These are phyloP conservation scores for Dicorynia guianensis DNA, from an alignment of 306 rosid genomes.

Conservation along the genomic window DNA sequence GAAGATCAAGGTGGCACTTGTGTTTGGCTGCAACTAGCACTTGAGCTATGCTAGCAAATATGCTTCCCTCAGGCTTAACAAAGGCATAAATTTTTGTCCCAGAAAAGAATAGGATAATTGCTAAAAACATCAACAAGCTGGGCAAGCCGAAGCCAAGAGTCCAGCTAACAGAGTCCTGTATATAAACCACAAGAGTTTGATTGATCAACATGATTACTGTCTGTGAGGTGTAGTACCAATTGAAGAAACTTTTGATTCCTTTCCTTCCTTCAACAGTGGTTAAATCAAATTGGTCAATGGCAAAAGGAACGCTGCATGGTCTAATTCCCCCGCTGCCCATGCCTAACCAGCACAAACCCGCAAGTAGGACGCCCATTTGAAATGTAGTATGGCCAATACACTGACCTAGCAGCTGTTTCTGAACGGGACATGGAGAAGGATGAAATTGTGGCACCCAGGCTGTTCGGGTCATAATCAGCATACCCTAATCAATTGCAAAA, in stretches of 20 bases:
- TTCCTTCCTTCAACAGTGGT: slow-evolving; percentile 59
- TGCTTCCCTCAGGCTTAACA: slow-evolving; percentile 58
- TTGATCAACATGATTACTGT: slow-evolving; percentile 47
- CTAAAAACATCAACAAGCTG: slow-evolving; percentile 44
- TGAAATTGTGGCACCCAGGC: slow-evolving; percentile 63
- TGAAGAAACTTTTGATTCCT: slow-evolving; percentile 56
- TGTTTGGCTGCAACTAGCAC: slow-evolving; percentile 60
- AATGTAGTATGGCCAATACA: slow-evolving; percentile 44
- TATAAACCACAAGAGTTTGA: slow-evolving; percentile 56
- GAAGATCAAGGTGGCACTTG: slow-evolving; percentile 53
- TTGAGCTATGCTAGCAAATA: slow-evolving; percentile 49
- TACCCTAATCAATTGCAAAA: slow-evolving; percentile 50
- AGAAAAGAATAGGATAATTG: slow-evolving; percentile 53
- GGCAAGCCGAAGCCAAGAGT: slow-evolving; percentile 67
- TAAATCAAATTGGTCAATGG: slow-evolving; percentile 52
- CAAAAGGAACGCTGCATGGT: slow-evolving; percentile 49
- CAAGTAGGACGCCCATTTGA: slow-evolving; percentile 48
- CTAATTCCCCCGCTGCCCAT: slow-evolving; percentile 48
- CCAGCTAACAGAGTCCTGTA: slow-evolving; percentile 72
- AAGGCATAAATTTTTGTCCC: slow-evolving; percentile 54
- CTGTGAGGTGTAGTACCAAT: slow-evolving; percentile 55
- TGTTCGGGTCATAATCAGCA: slow-evolving; percentile 61
- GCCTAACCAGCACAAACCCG: slow-evolving; percentile 40
- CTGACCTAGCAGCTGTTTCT: slow-evolving; percentile 12
- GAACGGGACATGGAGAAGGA: slow-evolving; percentile 58